These are phyloP conservation scores for Mycena indigotica DNA, from an alignment of 768 basidiomycete species.

Conservation along the genomic window DNA sequence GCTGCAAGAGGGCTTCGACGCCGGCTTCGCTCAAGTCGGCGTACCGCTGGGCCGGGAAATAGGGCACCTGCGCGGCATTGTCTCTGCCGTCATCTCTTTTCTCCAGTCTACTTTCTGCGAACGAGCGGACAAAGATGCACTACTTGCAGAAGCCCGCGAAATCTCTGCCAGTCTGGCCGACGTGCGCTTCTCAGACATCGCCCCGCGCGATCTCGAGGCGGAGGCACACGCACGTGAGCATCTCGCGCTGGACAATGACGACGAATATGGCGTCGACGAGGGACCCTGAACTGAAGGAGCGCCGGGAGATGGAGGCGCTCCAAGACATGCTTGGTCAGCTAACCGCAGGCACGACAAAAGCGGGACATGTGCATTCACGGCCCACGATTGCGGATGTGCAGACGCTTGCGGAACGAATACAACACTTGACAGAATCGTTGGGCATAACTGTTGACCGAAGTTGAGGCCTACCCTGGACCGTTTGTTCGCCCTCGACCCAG, in stretches of 20 bases:
- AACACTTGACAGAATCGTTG: slow-evolving; percentile 32
- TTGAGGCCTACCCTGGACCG: no score
- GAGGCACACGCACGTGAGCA: slow-evolving; percentile 76
- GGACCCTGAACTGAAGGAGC: slow-evolving; percentile 42
- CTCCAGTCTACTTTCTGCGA: slow-evolving; percentile 38
- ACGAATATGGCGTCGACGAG: slow-evolving; percentile 45
- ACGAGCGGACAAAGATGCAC: slow-evolving; percentile 16
- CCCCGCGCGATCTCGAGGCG: slow-evolving; percentile 75
- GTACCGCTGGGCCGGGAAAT: slow-evolving; percentile 76
- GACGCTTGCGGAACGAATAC: slow-evolving; percentile 39
- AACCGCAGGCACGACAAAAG: slow-evolving; percentile 30
- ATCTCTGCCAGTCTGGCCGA: slow-evolving; percentile 58
- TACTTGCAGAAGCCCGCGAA: slow-evolving; percentile 50
- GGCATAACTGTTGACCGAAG: slow-evolving; percentile 32
- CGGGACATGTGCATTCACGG: slow-evolving; percentile 21
- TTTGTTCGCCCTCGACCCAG: no score
- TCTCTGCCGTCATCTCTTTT: slow-evolving; percentile 63
- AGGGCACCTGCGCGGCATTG: slow-evolving; percentile 74
- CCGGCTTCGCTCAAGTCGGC: slow-evolving; percentile 73
- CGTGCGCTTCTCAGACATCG: slow-evolving; percentile 71
- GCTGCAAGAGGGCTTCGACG: slow-evolving; percentile 89
- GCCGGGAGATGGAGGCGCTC: slow-evolving; percentile 38
- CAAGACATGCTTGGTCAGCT: slow-evolving; percentile 59
- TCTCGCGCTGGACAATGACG: slow-evolving; percentile 44
- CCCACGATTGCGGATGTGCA: slow-evolving; percentile 45